phyloP scores from a whole-genome alignment of 2,329 filamentous ascomycete species.

The Phialophora chinensis region DNA sequence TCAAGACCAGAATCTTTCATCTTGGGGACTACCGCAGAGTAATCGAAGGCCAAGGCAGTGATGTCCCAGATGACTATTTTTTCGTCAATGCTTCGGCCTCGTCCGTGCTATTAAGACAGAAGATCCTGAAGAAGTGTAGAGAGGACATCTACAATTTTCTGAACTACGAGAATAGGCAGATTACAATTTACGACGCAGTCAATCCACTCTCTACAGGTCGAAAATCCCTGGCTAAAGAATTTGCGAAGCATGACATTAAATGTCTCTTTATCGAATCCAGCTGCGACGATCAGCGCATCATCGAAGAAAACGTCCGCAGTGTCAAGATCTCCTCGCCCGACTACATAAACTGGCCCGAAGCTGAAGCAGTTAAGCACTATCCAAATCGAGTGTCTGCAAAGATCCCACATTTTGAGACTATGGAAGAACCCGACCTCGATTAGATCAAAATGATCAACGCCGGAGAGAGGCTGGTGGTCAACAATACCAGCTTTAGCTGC shows the following conservation, averaged over 20 bases:
- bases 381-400: conserved; percentile 86
- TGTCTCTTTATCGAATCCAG: conserved; percentile 96
- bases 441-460: conserved; percentile 99
- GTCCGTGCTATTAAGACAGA: conserved; percentile 91
- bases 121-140: conserved; percentile 95
- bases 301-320: conserved; percentile 93
- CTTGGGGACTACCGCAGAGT: conserved; percentile 94
- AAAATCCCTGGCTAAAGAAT: conserved; percentile 87
- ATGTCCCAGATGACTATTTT: conserved; percentile 96
- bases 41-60: conserved; percentile 79
- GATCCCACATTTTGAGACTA: conserved; percentile 95
- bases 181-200: conserved; percentile 97
- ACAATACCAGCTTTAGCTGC: conserved; percentile 96
- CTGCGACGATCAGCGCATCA: conserved; percentile 89
- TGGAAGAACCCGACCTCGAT: conserved; percentile 91
- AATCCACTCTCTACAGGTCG: conserved; percentile 86
- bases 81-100: conserved; percentile 91
- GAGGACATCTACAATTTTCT: conserved; percentile 97
- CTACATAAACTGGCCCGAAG: conserved; percentile 88
- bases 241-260: conserved; percentile 96
- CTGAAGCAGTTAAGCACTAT: conserved; percentile 91
- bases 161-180: conserved; percentile 96
- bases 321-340: conserved; percentile 98
- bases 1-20: conserved; percentile 98
- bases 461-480: conserved; percentile 89